phyloP scores from a whole-genome alignment of 805 yeast species.

The Kluyveromyces lactis region DNA sequence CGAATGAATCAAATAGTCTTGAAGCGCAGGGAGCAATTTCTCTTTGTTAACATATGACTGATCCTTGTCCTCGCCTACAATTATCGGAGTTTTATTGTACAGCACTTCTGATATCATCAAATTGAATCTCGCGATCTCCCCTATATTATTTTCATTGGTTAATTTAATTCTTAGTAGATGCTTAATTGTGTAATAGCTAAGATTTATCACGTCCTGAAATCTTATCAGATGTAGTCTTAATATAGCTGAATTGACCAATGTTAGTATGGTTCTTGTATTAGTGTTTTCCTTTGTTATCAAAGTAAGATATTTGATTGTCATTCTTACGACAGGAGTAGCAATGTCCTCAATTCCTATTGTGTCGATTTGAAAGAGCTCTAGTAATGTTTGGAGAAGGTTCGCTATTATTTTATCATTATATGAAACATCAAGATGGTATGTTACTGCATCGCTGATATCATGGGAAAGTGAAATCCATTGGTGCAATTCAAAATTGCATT shows the following conservation, averaged over 20 bases:
- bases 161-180: conserved; percentile 33
- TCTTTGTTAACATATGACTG: conserved; percentile 3
- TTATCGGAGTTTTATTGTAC: conserved; percentile 15
- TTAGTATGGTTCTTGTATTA: conserved; percentile 30
- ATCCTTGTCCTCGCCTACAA: conserved; percentile 15
- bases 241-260: conserved; percentile 39
- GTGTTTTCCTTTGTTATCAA: conserved; percentile 20
- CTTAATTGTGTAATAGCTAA: conserved; percentile 34
- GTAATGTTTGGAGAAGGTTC: conserved; percentile 22
- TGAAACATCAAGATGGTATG: conserved; percentile 9
- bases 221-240: conserved; percentile 36
- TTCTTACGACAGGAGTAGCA: conserved; percentile 11
- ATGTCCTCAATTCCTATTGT: conserved; percentile 16
- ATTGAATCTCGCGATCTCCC: conserved; percentile 38
- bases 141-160: conserved; percentile 34
- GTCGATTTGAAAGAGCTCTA: conserved; percentile 18
- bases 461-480: conserved; percentile 20
- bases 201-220: conserved; percentile 29
- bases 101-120: conserved; percentile 38
- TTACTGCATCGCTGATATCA: conserved; percentile 10
- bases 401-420: conserved; percentile 21
- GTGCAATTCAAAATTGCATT: conserved; percentile 16
- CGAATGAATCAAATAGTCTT: conserved; percentile 14
- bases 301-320: conserved; percentile 17
- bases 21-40: conserved; percentile 1